Base-by-base conservation (phyloP, 441 rosid genomes). In the Viola pubescens region DNA sequence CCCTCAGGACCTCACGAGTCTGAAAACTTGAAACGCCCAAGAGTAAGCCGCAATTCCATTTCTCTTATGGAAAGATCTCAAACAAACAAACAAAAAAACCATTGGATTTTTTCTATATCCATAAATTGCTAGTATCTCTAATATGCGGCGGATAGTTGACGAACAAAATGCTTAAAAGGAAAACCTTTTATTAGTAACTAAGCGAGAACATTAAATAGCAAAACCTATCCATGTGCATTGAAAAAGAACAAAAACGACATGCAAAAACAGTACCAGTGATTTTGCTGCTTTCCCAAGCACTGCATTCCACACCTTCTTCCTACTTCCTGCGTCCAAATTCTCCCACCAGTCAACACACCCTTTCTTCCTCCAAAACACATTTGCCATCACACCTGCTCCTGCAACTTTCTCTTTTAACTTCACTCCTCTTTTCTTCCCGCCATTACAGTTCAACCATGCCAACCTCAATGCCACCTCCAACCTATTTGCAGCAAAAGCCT, bases 331-430 rank as follows among this genome's bases (percentile, higher is more conserved):
- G 67, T 82, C 87, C 79, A 94, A 73, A 64, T 81, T 84, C 46
- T 48, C 39, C 98, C 98, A 94, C 98, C 98, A 94, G 70, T 94
- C 94, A 13, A 74, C 49, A 61, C 89, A 89, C 8, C 92, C 94
- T 68, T 83, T 88, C 80, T 77, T 88, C 84, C 98, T 89, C 96
- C 97, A 94, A 69, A 78, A 92, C 41, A 81, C 77, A 78, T 87
- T 92, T 0, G 87, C 85, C 2, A 92, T 79, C 38, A 66, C 64
- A 45, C 89, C 80, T 0, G 89, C 79, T 37, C 79, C 81, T 10
- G 57, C 70, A 62, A 83, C 16, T 77, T 82, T 94, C 75, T 94
- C 95, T 71, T 85, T 94, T 76, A 94, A 65, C 72, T 83, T 89
- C 71, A 81, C 79, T 59, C 97, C 91, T 79, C 85, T 72, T 73